These are phyloP conservation scores for Cadophora luteo-olivacea DNA, from an alignment of 2,329 filamentous ascomycete species.

Conservation along the genomic window DNA sequence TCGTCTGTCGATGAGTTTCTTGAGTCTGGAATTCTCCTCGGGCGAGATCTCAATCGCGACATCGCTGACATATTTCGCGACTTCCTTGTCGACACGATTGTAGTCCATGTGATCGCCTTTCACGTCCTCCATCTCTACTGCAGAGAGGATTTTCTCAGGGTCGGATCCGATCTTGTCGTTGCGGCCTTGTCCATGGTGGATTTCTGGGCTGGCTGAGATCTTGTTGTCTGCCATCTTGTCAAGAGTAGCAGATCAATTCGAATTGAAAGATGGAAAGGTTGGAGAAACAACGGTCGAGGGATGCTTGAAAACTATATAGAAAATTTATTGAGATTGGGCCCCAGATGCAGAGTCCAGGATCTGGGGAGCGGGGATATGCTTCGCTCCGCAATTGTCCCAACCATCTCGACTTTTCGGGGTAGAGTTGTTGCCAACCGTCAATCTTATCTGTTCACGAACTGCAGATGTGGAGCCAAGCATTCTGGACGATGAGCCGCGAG, in stretches of 20 bases:
- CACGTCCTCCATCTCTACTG: slow-evolving; percentile 33
- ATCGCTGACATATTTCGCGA: slow-evolving; percentile 70
- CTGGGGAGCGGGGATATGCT: neutral
- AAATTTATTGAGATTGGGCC: neutral
- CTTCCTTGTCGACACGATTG: slow-evolving; percentile 69
- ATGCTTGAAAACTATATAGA: neutral
- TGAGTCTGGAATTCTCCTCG: slow-evolving; percentile 66
- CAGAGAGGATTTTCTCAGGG: slow-evolving; percentile 44
- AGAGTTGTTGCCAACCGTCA: neutral
- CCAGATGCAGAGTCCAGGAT: neutral
- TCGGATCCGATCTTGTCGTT: slow-evolving; percentile 49
- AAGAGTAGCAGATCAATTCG: neutral
- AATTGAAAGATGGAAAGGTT: neutral
- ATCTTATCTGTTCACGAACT: neutral
- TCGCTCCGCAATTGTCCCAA: neutral
- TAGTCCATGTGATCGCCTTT: slow-evolving; percentile 61
- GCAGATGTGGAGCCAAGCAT: neutral
- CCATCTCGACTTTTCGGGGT: slow-evolving; percentile 1
- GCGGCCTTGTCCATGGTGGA: slow-evolving; percentile 2
- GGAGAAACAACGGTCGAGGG: neutral
- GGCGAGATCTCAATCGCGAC: slow-evolving; percentile 61
- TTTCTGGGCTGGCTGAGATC: slow-evolving; percentile 18
- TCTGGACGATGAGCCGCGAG: neutral
- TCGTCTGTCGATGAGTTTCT: slow-evolving; percentile 69
- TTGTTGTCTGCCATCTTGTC: slow-evolving; percentile 23